Base-by-base conservation (phyloP, 1,284 basidiomycete genomes). In the Mycena citricolor region DNA sequence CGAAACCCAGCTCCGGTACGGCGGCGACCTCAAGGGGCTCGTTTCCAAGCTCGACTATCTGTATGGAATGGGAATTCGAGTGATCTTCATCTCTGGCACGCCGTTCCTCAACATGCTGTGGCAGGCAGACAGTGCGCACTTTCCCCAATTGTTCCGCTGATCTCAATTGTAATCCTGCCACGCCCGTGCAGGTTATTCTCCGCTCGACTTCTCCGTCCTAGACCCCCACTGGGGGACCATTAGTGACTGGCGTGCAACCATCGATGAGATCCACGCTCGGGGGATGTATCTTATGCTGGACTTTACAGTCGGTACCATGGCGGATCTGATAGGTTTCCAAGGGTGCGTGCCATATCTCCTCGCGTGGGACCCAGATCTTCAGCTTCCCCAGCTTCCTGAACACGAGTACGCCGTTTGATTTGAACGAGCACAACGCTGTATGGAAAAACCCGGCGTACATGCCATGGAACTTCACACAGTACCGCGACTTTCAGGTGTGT, bases 101-200 rank as follows among this genome's bases (percentile, higher is more conserved):
- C 82, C 85, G 37, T 95, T 92, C 65, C 52, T 94, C 53, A 94
- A 95, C 74, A 93, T 94, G 92, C 70, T 91, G 14, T 95, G 92
- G 92, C 86, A 93, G 64, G 87, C 91, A 13, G 92, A 95, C 77
- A 91, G 90, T 90, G 51, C 61, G 87, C 76, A 40, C 33, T 42
- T 44, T 20, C 17, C 19, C 46, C 33, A n/a, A n/a, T 53, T 30
- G 38, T 43, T 32, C 24, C 44, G 22, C 17, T 20, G 11, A 21
- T 30, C 45, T 23, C 34, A 42, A 14, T 26, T 6, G 26, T 47
- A 26, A 44, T 49, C 52, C 29, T 44, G 35, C 35, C 45, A 31
- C 35, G 48, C n/a, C n/a, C 11, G 13, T 47, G 8, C 46, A 91
- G 90, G 90, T 65, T 95, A 94, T 62, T 95, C 92, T 20, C 88